Evolutionary conservation across 768 basidiomycete genomes (phyloP).

Genomic region (Naganishia onofrii): DNA sequence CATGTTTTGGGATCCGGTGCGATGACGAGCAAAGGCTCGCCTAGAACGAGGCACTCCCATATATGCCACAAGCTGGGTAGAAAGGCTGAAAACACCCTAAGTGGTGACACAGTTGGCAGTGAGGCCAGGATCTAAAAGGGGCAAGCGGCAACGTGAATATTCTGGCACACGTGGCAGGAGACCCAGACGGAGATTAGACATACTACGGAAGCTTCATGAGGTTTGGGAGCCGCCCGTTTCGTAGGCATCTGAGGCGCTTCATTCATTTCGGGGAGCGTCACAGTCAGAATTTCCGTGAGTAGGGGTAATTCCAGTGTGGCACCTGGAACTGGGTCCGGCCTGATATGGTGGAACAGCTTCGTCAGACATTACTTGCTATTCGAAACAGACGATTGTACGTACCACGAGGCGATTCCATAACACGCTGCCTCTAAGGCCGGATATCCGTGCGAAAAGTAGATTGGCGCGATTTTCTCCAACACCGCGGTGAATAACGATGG

Average conservation of each 20-base stretch:
- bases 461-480: constrained; percentile 69
- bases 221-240: neutral
- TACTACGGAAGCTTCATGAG: constrained; percentile 20
- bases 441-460: constrained; percentile 64
- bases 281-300: constrained; percentile 69
- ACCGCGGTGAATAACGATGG: constrained; percentile 74
- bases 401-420: constrained; percentile 82
- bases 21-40: constrained; percentile 83
- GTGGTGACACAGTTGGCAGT: constrained; percentile 48
- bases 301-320: constrained; percentile 74
- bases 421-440: constrained; percentile 83
- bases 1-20: constrained; percentile 76
- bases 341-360: no score
- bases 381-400: no score
- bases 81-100: constrained; percentile 49
- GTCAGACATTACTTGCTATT: no score
- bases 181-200: constrained; percentile 35
- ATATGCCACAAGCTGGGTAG: constrained; percentile 56
- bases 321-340: constrained; percentile 73
- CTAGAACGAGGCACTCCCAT: constrained; percentile 91
- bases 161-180: constrained; percentile 53
- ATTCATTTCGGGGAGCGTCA: constrained; percentile 65
- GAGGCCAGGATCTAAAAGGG: constrained; percentile 49
- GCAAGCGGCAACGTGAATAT: constrained; percentile 7
- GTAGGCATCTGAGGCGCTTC: constrained; percentile 69